Evolutionary conservation across 257 asterid genomes (phyloP).

Genomic region (Pogostemon cablin): DNA sequence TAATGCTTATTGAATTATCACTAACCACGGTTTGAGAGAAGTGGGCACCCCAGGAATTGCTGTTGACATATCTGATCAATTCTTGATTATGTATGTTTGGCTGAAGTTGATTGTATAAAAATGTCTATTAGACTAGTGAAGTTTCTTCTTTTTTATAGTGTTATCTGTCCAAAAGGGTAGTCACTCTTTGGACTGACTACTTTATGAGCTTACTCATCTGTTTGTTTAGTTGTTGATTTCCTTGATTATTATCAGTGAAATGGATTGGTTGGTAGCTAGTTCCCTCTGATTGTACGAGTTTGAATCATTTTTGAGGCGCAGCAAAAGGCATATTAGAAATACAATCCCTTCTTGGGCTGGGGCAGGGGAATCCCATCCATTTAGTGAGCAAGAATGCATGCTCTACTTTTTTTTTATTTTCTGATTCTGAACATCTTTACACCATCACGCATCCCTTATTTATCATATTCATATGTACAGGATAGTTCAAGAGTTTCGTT

Average conservation of each 20-base stretch:
- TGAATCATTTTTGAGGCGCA: neutral
- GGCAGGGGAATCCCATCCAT: neutral
- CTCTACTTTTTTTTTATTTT: neutral
- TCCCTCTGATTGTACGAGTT: neutral
- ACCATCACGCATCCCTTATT: neutral
- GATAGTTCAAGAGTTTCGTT: neutral
- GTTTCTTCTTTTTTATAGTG: neutral
- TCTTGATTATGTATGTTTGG: neutral
- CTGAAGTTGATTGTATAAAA: neutral
- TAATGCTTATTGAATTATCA: neutral
- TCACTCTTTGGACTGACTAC: neutral
- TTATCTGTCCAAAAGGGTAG: no score
- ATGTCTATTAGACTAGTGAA: neutral
- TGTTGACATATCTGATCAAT: neutral
- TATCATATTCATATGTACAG: neutral
- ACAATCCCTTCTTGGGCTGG: neutral
- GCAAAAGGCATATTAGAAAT: no score
- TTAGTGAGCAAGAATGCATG: neutral
- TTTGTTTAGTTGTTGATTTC: neutral
- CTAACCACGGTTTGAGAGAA: neutral
- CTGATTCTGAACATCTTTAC: neutral
- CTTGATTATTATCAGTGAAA: neutral
- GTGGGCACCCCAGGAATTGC: neutral
- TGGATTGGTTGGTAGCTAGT: constrained; percentile 3
- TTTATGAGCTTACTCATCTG: neutral